A percentile compares a stretch with the other conserved stretches of the same genome.
phyloP scores from a whole-genome alignment of 2,329 filamentous ascomycete species.

The Daldinia eschscholtzii region DNA sequence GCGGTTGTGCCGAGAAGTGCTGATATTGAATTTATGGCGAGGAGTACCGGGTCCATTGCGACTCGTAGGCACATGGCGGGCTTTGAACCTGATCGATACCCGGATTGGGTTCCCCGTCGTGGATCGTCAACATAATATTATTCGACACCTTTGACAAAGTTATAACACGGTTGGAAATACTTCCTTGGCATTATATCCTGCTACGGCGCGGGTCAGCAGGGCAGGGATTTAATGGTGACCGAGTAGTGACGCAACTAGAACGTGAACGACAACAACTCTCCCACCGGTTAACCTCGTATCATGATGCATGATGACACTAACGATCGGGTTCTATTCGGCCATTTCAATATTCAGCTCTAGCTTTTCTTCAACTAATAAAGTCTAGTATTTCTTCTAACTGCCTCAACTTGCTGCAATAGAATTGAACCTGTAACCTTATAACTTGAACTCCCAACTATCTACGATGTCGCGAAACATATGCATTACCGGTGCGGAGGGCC shows the following conservation, averaged over 20 bases:
- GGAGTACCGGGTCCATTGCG: slow-evolving; percentile 52
- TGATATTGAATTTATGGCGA: slow-evolving; percentile 72
- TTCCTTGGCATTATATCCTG: not conserved
- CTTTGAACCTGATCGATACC: slow-evolving; percentile 33
- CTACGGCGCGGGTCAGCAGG: not conserved
- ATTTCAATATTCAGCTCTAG: not conserved
- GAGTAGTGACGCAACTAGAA: not conserved
- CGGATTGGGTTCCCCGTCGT: slow-evolving; percentile 45
- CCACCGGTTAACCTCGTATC: not conserved
- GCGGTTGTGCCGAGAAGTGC: slow-evolving; percentile 99
- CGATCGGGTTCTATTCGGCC: not conserved
- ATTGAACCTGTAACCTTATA: not conserved
- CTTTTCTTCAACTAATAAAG: slow-evolving; percentile 1
- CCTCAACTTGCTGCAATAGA: not conserved
- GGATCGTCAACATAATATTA: slow-evolving; percentile 54
- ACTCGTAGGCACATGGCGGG: slow-evolving; percentile 52
- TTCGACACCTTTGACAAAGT: not conserved
- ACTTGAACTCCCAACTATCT: not conserved
- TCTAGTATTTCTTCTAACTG: not conserved
- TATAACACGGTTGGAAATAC: not conserved
- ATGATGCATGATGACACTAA: slow-evolving; percentile 11
- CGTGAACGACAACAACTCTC: not conserved
- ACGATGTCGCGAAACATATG: slow-evolving; percentile 17
- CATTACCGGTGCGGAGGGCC: slow-evolving; percentile 15
- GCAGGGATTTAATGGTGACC: not conserved